Conservation (phyloP, 768 basidiomycete species). For the Coprinellus micaceus region DNA sequence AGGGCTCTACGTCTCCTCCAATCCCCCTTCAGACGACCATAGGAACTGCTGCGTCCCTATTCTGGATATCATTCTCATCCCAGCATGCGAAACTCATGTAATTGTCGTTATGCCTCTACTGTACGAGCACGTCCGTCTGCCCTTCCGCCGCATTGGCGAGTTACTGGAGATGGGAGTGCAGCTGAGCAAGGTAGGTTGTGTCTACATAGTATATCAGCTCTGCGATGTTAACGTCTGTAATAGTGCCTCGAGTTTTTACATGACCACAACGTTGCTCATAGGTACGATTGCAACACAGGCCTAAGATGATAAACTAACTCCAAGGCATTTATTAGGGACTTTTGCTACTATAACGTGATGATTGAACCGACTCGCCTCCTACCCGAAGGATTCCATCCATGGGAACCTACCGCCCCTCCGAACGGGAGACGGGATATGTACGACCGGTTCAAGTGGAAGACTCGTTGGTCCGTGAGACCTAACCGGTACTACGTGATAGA, state of each 20-base stretch:
- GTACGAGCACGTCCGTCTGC: conserved; percentile 10
- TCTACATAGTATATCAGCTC: neutral
- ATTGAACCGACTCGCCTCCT: conserved; percentile 18
- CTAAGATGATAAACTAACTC: neutral
- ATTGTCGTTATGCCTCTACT: conserved; percentile 22
- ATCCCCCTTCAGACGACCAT: conserved; percentile 11
- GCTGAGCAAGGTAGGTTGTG: conserved; percentile 16
- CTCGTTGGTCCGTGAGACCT: conserved; percentile 20
- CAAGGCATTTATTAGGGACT: conserved; percentile 16
- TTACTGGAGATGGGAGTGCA: conserved; percentile 19
- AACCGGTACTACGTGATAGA: conserved; percentile 27
- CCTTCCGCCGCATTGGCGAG: conserved; percentile 21
- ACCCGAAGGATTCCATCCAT: conserved; percentile 15
- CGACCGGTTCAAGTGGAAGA: conserved; percentile 1
- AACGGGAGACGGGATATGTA: neutral
- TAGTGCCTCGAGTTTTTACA: conserved; percentile 22
- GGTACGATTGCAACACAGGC: conserved; percentile 1
- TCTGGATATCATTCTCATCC: conserved; percentile 19
- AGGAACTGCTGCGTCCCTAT: conserved; percentile 22
- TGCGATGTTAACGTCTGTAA: neutral
- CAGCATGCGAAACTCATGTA: conserved; percentile 8
- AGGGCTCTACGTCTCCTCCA: conserved; percentile 13
- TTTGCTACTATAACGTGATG: conserved; percentile 18
- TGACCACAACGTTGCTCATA: conserved; percentile 15
- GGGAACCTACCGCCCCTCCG: neutral